phyloP scores from a whole-genome alignment of 1,284 basidiomycete species.

The Pseudozyma flocculosa region DNA sequence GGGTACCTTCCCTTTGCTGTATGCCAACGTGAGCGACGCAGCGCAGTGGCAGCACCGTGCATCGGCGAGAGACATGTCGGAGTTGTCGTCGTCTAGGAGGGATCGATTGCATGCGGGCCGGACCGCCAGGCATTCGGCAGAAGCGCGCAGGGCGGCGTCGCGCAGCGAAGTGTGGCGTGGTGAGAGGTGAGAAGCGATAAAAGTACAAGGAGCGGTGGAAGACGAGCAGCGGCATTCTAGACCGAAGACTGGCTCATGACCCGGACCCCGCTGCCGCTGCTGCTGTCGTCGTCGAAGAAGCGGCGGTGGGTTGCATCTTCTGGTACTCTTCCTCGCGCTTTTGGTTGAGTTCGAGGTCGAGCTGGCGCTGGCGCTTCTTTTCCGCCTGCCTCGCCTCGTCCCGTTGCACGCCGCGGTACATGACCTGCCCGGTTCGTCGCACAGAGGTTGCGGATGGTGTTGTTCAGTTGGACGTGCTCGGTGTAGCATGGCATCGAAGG shows the following conservation, averaged over 20 bases:
- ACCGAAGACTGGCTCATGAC: not conserved
- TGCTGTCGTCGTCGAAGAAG: not conserved
- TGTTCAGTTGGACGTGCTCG: no score
- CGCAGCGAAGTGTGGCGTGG: not conserved
- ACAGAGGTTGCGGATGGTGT: not conserved
- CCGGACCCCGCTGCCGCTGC: not conserved
- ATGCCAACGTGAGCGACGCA: no score
- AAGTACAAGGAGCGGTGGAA: no score
- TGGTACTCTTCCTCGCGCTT: constrained; percentile 42
- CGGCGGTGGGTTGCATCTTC: constrained; percentile 45
- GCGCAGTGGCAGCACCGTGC: no score
- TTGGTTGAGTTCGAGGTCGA: constrained; percentile 43
- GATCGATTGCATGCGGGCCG: no score
- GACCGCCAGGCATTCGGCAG: no score
- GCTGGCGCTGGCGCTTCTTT: constrained; percentile 40
- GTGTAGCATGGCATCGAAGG: no score
- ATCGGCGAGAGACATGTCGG: no score
- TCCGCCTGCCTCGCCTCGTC: constrained; percentile 49
- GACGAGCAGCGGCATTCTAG: no score
- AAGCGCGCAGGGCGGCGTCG: no score
- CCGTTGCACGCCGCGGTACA: constrained; percentile 54
- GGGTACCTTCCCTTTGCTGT: no score
- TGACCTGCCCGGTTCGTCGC: constrained; percentile 16
- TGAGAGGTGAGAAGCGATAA: not conserved
- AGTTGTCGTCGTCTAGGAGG: no score